These are phyloP conservation scores for Astrothelium macrocarpum DNA, from an alignment of 495 filamentous ascomycete species.

Conservation along the genomic window DNA sequence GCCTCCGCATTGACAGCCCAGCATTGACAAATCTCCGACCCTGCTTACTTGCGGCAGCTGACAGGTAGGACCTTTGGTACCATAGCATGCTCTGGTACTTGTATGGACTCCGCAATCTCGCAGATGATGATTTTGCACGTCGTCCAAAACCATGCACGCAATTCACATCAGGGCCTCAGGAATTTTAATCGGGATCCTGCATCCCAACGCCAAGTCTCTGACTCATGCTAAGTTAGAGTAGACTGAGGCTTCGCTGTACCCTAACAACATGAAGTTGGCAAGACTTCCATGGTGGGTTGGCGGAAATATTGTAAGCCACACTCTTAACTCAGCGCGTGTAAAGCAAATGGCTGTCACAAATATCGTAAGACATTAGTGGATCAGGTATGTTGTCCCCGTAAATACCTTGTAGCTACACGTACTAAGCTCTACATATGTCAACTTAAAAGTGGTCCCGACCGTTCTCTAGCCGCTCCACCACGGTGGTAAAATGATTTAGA, in stretches of 20 bases:
- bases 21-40: background rate
- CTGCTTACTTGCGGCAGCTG: background rate
- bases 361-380: background rate
- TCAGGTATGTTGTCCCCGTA: background rate
- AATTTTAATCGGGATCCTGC: background rate
- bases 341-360: background rate
- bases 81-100: background rate
- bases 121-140: background rate
- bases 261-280: background rate
- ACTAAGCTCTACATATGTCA: background rate
- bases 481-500: background rate
- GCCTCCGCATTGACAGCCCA: background rate
- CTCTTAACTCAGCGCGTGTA: too few relatives aligned
- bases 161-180: background rate
- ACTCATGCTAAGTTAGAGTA: too few relatives aligned
- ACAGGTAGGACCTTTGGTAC: background rate
- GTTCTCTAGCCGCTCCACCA: background rate
- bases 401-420: too few relatives aligned
- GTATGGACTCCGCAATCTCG: background rate
- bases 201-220: too few relatives aligned
- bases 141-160: background rate
- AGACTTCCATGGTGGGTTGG: too few relatives aligned
- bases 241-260: background rate
- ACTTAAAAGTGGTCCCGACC: background rate
- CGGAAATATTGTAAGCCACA: too few relatives aligned